Base-by-base conservation (phyloP, 2,329 filamentous ascomycete species). In the Myriosclerotinia curreyana region DNA sequence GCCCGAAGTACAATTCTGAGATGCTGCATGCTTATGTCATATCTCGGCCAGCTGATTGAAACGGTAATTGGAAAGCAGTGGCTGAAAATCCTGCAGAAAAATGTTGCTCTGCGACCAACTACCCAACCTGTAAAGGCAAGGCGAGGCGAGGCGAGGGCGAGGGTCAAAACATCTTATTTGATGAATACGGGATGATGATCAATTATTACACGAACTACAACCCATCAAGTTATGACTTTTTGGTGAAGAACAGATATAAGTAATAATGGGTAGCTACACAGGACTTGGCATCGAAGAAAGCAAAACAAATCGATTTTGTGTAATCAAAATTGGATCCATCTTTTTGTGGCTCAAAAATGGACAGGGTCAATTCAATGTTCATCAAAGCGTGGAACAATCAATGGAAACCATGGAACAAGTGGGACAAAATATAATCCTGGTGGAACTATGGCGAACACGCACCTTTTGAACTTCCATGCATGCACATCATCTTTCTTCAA, bases 341-440 rank as follows among this genome's bases (percentile, higher is more conserved):
- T 58, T 46, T 58, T 58, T 46, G 42, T 48, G 55, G 42, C 48
- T 36, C 42, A 3, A 48, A 48, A 58, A 54, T 22, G 44, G 20
- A 49, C 22, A 25, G 46, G n/a, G 46, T 14, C 46, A 25, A 48
- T 46, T 55, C 17, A 42, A 44, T 28, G 34, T 46, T 40, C 12
- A 54, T 55, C 52, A 28, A 36, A 58, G 54, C 54, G 42, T 48
- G 54, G 54, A 58, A 58, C 28, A 36, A 36, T 58, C 40, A 46
- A 36, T 46, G 54, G 54, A 46, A 31, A 44, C 15, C n/a, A 46
- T 46, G 54, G 55, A 58, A 48, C 55, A 46, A 58, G 55, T 58
- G 55, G 55, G 42, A 48, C 55, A n/a, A 20, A 48, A 48, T 36
- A 58, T 58, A 58, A 58, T 58, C 55, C 55, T 58, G 28, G 55